A percentile compares a stretch with the other conserved stretches of the same genome.
Conservation (phyloP, 768 basidiomycete genomes). For the Tulasnella calospora region DNA sequence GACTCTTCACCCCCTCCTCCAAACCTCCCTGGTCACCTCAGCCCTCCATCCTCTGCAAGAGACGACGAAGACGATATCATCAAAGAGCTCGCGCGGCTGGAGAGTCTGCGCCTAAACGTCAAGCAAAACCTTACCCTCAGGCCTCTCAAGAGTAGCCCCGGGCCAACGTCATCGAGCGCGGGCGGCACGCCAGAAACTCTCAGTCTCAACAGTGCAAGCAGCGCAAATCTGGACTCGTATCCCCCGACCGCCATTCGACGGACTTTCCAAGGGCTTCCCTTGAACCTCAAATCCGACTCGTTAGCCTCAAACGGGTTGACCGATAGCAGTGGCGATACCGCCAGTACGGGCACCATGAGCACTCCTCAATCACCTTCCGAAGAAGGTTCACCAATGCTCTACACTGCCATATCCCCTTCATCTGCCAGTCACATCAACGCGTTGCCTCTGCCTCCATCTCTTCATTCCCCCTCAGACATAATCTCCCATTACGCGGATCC, state of each 20-base stretch:
- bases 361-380: neutral
- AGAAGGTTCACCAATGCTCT: neutral
- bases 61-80: slow-evolving; percentile 53
- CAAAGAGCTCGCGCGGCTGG: slow-evolving; percentile 62
- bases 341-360: slow-evolving; percentile 2
- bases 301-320: slow-evolving; percentile 32
- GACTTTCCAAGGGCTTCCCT: slow-evolving; percentile 28
- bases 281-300: neutral
- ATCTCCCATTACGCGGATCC: slow-evolving; percentile 17
- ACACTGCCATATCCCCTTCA: slow-evolving; percentile 3
- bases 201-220: neutral
- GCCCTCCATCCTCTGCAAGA: neutral
- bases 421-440: neutral
- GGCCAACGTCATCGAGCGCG: neutral
- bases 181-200: neutral
- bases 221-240: slow-evolving; percentile 36
- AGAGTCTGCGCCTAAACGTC: slow-evolving; percentile 63
- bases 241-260: slow-evolving; percentile 49
- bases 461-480: slow-evolving; percentile 10
- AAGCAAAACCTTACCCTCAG: slow-evolving; percentile 72
- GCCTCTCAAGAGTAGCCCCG: slow-evolving; percentile 45
- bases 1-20: neutral
- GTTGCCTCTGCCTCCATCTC: neutral
- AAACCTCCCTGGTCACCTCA: neutral
- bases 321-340: slow-evolving; percentile 34